Evolutionary conservation across 1,139 yeast species (phyloP).

Genomic region (Magnusiomyces sp.): DNA sequence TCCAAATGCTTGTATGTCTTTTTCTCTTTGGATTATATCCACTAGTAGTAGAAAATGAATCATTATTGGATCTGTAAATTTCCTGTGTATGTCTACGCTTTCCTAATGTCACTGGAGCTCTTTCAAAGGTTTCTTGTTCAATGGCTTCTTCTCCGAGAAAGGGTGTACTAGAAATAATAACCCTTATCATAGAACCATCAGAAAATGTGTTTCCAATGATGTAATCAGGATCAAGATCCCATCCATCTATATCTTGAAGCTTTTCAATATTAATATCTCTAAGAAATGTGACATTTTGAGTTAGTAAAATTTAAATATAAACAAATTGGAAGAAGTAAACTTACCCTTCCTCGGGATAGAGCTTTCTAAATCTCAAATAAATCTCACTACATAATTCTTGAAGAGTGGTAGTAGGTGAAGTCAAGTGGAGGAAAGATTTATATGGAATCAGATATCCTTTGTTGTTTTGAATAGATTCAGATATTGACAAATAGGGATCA

Average conservation of each 20-base stretch:
- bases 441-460: slow-evolving; percentile 5
- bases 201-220: slow-evolving; percentile 53
- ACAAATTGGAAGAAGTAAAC: neutral
- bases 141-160: neutral
- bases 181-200: slow-evolving; percentile 41
- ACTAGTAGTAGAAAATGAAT: neutral
- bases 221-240: slow-evolving; percentile 75
- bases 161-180: slow-evolving; percentile 3
- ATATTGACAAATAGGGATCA: too few species aligned
- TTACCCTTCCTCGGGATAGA: slow-evolving; percentile 49
- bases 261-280: slow-evolving; percentile 39
- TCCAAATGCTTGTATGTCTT: neutral
- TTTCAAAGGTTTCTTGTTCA: neutral
- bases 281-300: neutral
- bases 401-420: slow-evolving; percentile 40
- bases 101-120: neutral
- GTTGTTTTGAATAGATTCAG: neutral
- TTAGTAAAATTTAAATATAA: neutral
- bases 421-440: slow-evolving; percentile 48
- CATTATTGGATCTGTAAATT: neutral
- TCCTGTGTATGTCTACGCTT: neutral
- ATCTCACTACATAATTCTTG: slow-evolving; percentile 45
- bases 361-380: slow-evolving; percentile 42
- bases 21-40: neutral
- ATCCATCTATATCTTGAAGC: slow-evolving; percentile 54